phyloP scores from a whole-genome alignment of 148 eudicot species.

The Fallopia convolvulus region DNA sequence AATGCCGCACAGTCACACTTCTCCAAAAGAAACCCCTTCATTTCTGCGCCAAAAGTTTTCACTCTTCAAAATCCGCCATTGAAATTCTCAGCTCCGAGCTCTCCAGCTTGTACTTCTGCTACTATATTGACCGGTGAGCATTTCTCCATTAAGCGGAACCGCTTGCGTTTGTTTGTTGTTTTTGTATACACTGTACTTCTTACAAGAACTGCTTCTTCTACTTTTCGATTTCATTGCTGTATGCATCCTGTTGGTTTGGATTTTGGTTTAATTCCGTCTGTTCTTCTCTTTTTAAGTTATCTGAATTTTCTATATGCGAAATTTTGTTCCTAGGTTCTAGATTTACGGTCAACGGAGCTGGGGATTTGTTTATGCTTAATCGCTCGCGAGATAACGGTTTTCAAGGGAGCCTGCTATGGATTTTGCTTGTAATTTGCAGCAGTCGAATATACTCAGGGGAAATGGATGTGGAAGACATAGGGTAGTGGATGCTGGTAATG shows the following conservation, averaged over 20 bases:
- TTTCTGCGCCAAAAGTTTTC: conserved; percentile 12
- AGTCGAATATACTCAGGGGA: conserved; percentile 36
- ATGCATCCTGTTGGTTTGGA: neutral
- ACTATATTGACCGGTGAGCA: conserved; percentile 20
- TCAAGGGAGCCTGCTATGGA: conserved; percentile 36
- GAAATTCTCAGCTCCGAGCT: conserved; percentile 19
- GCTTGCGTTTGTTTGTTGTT: neutral
- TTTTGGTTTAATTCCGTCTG: conserved; percentile 5
- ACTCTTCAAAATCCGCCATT: conserved; percentile 33
- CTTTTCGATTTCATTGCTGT: conserved; percentile 12
- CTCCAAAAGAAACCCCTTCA: neutral
- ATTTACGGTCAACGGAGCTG: conserved; percentile 11
- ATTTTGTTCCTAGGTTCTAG: neutral
- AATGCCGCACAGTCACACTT: conserved; percentile 5
- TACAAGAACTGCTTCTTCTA: neutral
- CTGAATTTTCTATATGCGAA: neutral
- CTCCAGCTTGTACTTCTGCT: conserved; percentile 4
- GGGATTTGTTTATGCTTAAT: conserved; percentile 8
- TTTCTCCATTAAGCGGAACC: neutral
- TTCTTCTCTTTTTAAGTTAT: conserved; percentile 8
- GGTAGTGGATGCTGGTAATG: conserved; percentile 22
- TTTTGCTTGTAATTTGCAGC: conserved; percentile 46
- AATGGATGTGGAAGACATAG: conserved; percentile 29
- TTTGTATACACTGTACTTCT: neutral
- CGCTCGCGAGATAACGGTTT: neutral